These are phyloP conservation scores for Fusarium verticillioides DNA, from an alignment of 2,329 filamentous ascomycete species.

Conservation along the genomic window DNA sequence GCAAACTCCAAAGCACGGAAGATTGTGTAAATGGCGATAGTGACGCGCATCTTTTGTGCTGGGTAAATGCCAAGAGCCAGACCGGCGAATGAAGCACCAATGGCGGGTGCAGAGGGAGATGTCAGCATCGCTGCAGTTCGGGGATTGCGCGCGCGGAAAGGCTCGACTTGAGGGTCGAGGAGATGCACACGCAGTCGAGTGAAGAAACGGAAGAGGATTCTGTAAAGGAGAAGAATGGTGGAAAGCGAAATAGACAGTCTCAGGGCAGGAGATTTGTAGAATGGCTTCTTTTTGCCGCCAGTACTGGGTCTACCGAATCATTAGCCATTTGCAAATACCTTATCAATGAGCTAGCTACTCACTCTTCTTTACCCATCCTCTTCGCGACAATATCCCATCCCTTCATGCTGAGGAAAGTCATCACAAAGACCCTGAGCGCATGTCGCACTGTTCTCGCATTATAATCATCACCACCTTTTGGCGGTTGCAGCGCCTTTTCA, in stretches of 20 bases:
- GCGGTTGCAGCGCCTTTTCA: constrained; percentile 52
- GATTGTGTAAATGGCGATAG: constrained; percentile 82
- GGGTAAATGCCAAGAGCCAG: constrained; percentile 83
- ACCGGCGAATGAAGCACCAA: constrained; percentile 90
- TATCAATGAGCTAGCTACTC: constrained; percentile 45
- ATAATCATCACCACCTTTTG: constrained; percentile 67
- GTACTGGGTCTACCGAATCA: constrained; percentile 32
- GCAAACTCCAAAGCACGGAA: constrained; percentile 86
- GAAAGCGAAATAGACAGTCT: constrained; percentile 86
- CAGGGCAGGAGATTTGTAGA: constrained; percentile 75
- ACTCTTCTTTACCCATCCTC: constrained; percentile 60
- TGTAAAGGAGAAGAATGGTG: constrained; percentile 86
- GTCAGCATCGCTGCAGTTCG: constrained; percentile 79
- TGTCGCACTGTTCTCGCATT: constrained; percentile 77
- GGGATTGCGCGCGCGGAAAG: constrained; percentile 87
- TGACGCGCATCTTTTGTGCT: constrained; percentile 73
- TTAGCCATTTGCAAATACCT: neutral
- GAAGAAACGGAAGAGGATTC: constrained; percentile 91
- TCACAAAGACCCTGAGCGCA: constrained; percentile 75
- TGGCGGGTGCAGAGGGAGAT: constrained; percentile 83
- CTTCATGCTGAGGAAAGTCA: constrained; percentile 72
- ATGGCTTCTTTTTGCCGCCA: constrained; percentile 60
- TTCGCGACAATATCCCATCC: constrained; percentile 65
- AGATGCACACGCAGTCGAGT: constrained; percentile 81
- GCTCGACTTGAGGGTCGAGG: constrained; percentile 79